Conservation (phyloP, 768 basidiomycete genomes). For the Pleurotus eryngii region DNA sequence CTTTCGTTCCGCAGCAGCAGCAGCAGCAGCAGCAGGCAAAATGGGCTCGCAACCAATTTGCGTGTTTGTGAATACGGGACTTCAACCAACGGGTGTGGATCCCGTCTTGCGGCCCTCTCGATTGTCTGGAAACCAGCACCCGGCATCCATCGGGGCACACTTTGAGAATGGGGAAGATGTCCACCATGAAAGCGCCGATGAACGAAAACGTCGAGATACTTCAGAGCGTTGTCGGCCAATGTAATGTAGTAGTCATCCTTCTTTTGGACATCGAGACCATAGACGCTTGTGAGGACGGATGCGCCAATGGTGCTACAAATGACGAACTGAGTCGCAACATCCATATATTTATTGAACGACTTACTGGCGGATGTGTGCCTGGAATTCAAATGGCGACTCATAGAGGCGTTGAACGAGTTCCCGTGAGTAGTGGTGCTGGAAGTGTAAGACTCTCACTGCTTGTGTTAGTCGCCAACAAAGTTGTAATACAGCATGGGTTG, state of each 20-base stretch:
- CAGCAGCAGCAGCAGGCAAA: too few relatives aligned
- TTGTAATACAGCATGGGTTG: too few relatives aligned
- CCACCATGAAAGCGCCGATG: not conserved
- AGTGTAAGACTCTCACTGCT: too few relatives aligned
- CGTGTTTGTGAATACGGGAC: slow-evolving; percentile 10
- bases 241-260: not conserved
- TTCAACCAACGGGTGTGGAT: not conserved
- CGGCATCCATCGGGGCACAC: not conserved
- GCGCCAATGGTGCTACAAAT: slow-evolving; percentile 12
- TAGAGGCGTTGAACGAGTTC: slow-evolving; percentile 31
- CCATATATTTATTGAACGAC: slow-evolving; percentile 5
- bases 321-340: not conserved
- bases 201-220: not conserved
- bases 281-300: not conserved
- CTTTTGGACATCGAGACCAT: not conserved
- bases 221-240: not conserved
- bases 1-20: too few relatives aligned
- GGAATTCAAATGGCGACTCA: slow-evolving; percentile 34
- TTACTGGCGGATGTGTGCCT: slow-evolving; percentile 33
- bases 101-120: not conserved
- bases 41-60: slow-evolving; percentile 4
- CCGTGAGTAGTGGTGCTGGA: slow-evolving; percentile 23
- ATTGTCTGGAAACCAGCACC: not conserved
- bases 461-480: too few relatives aligned
- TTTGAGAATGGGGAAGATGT: not conserved